Conservation (phyloP, 257 asterid genomes). For the Solanum bulbocastanum region DNA sequence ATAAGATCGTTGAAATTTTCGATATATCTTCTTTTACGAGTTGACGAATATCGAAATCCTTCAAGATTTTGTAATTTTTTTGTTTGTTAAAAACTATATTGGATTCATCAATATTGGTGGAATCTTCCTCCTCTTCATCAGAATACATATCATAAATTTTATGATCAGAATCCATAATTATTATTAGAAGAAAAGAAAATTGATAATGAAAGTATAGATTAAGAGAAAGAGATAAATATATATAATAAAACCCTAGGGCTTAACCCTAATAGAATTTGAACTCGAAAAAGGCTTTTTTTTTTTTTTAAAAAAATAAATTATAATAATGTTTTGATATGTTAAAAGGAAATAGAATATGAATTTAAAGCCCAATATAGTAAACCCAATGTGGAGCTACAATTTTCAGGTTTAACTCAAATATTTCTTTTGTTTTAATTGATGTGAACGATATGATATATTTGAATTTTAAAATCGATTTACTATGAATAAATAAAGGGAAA, state of each 20-base stretch:
- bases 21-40: conserved; percentile 15
- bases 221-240: neutral
- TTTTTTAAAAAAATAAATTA: neutral
- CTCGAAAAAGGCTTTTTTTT: neutral
- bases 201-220: neutral
- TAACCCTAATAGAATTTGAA: neutral
- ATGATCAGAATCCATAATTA: neutral
- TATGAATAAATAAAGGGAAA: no score
- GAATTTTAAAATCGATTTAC: neutral
- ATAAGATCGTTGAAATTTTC: conserved; percentile 2
- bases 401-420: neutral
- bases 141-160: neutral
- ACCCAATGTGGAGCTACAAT: neutral
- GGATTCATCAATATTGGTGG: neutral
- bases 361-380: neutral
- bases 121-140: neutral
- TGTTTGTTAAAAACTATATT: neutral
- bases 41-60: neutral
- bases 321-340: neutral
- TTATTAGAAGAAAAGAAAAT: neutral
- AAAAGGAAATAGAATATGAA: neutral
- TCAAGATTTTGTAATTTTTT: conserved; percentile 11
- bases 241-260: neutral
- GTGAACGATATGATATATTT: neutral
- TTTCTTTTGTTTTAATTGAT: no score